These are phyloP conservation scores for Trifolium dubium DNA, from an alignment of 306 rosid genomes.

Conservation along the genomic window DNA sequence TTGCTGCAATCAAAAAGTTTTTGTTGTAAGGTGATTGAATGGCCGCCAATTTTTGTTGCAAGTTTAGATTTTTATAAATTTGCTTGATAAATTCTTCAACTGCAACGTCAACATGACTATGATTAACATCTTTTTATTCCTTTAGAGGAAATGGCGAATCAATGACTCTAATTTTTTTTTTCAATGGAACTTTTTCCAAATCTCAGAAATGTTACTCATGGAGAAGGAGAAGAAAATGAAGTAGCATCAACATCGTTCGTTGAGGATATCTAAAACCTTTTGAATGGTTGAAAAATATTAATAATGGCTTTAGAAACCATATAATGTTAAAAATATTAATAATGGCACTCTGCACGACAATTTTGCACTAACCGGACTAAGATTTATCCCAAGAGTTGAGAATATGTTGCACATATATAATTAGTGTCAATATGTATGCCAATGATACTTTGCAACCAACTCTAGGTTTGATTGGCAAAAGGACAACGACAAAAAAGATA, in stretches of 20 bases:
- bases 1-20: too few species aligned
- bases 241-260: slow-evolving; percentile 45
- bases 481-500: too few species aligned
- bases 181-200: slow-evolving; percentile 79
- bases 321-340: too few species aligned
- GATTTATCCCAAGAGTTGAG: too few species aligned
- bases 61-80: slow-evolving; percentile 67
- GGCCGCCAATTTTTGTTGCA: slow-evolving; percentile 52
- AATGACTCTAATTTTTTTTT: slow-evolving; percentile 68
- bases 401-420: too few species aligned
- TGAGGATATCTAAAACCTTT: slow-evolving; percentile 66
- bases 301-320: too few species aligned
- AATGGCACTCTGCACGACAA: too few species aligned
- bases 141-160: slow-evolving; percentile 89
- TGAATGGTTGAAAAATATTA: slow-evolving; percentile 63
- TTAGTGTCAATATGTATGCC: too few species aligned
- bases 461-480: too few species aligned
- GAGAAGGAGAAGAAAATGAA: slow-evolving; percentile 53
- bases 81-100: slow-evolving; percentile 85
- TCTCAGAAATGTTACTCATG: slow-evolving; percentile 66
- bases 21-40: slow-evolving; percentile 63
- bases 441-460: too few species aligned
- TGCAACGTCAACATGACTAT: slow-evolving; percentile 63
- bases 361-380: too few species aligned
- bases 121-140: slow-evolving; percentile 55